Conservation (phyloP, 2,329 filamentous ascomycete genomes). For the Tolypocladium tundrense region DNA sequence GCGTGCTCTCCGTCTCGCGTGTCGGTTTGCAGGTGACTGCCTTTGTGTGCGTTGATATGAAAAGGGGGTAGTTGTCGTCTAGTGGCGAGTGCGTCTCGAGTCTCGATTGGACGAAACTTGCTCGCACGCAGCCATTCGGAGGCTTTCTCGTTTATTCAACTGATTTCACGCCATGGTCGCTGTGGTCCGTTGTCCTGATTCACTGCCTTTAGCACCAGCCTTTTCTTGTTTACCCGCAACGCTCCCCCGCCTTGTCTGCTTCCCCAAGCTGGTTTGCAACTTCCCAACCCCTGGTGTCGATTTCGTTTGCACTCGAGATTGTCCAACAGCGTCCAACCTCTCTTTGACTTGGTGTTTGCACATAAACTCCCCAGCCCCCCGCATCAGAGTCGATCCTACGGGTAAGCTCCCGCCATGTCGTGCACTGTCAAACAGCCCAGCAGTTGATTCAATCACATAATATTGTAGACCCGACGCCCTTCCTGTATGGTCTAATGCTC, state of each 20-base stretch:
- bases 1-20: neutral
- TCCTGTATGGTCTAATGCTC: slow-evolving; percentile 34
- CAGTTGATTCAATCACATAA: slow-evolving; percentile 6
- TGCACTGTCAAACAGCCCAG: neutral
- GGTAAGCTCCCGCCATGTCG: too few species aligned
- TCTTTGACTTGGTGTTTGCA: neutral
- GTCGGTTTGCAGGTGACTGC: neutral
- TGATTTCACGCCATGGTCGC: neutral
- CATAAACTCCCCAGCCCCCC: neutral
- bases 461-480: slow-evolving; percentile 24
- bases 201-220: neutral
- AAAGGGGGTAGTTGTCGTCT: neutral
- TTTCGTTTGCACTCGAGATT: neutral
- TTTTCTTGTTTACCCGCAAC: neutral
- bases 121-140: neutral
- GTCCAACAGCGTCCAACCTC: neutral
- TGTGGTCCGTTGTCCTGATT: neutral
- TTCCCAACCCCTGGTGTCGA: neutral
- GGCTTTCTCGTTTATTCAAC: too few species aligned
- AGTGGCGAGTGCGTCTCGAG: neutral
- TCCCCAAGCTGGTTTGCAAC: neutral
- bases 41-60: neutral
- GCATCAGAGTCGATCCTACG: neutral
- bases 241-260: neutral
- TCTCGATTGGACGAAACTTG: neutral